These are phyloP conservation scores for Mortierella polycephala DNA, from an alignment of 371 early-diverging fungal species.

Conservation along the genomic window DNA sequence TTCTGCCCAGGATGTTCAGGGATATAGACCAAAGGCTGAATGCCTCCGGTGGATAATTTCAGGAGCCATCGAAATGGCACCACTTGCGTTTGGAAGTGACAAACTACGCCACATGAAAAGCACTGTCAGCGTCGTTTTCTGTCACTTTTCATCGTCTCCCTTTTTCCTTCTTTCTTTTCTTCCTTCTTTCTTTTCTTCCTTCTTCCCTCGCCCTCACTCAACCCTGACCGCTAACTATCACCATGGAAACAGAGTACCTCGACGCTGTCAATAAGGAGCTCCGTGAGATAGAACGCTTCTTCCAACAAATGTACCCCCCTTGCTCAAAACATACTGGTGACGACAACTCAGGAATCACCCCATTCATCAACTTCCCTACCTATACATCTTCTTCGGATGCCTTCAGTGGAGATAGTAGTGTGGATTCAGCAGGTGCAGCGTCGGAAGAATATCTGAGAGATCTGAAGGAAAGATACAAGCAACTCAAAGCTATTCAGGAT, in stretches of 20 bases:
- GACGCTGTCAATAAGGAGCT: conserved; percentile 26
- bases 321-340: too few relatives aligned
- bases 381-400: neutral
- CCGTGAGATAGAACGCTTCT: conserved; percentile 27
- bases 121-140: too few relatives aligned
- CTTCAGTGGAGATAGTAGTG: too few relatives aligned
- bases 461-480: conserved; percentile 22
- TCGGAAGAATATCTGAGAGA: conserved; percentile 5
- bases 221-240: too few relatives aligned
- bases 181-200: neutral
- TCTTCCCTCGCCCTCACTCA: neutral
- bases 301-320: conserved; percentile 7
- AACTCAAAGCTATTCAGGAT: conserved; percentile 29
- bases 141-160: too few relatives aligned
- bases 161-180: neutral
- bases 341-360: too few relatives aligned
- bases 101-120: too few relatives aligned
- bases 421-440: neutral
- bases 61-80: too few relatives aligned
- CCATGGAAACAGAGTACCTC: conserved; percentile 32
- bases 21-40: too few relatives aligned
- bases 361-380: neutral
- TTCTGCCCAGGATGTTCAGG: too few relatives aligned
- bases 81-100: too few relatives aligned
- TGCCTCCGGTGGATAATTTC: too few relatives aligned